Base-by-base conservation (phyloP, 2,329 filamentous ascomycete genomes). In the Fusarium veterinarium region DNA sequence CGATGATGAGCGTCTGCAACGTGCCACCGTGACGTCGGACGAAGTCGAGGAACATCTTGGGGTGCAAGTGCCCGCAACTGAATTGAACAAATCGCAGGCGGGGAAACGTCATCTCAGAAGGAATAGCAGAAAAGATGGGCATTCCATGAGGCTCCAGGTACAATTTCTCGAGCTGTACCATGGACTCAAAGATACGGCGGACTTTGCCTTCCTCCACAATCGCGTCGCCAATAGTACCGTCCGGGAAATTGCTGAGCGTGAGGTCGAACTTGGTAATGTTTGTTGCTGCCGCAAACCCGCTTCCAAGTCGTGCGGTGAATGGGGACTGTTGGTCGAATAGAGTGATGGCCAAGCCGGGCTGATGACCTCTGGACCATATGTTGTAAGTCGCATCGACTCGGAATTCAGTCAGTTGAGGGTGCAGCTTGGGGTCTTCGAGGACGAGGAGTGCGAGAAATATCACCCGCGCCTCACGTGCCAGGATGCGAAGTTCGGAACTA, bases 1-100 rank as follows among this genome's bases (percentile, higher is more conserved):
- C 0, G 7, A 53, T n/a, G 1, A 3, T 9, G 0, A 61, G 35
- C 0, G 3, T 7, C 2, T 45, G 31, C 5, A 61, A 33, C 1
- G 23, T 31, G 8, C 8, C 0, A 1, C 25, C 20, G 8, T 61
- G 58, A 3, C 58, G 48, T 1, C 7, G 11, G 6, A 56, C 8
- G 14, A 61, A 61, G 5, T 17, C 8, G 4, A 45, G 10, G 16
- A 61, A 10, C 12, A 3, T 38, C 8, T 37, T 2, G 10, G 38
- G 31, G 1, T 38, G 9, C 2, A 55, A 10, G 4, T 31, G 23
- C 2, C 58, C 48, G 6, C 48, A 61, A 16, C 14, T 37, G 38
- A 61, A 38, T 1, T 25, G 6, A 3, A 35, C 5, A 2, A 0
- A 1, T 0, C 6, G 31, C 1, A 60, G 40, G 17, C 14, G 58